Evolutionary conservation across 768 basidiomycete species (phyloP).

Genomic region (Rhodotorula graminis): DNA sequence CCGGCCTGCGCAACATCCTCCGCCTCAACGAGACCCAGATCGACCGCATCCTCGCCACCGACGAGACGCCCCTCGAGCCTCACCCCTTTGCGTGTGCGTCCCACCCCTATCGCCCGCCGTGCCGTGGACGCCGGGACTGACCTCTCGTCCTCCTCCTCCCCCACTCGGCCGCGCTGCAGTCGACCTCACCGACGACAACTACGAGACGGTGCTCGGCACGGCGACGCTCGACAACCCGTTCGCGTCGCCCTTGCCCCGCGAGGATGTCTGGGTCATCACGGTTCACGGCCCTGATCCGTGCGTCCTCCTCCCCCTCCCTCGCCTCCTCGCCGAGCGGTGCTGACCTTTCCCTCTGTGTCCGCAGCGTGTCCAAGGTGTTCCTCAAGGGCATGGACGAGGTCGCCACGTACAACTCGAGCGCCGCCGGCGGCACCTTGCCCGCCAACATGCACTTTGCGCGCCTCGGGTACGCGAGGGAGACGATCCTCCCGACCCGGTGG

Average conservation of each 20-base stretch:
- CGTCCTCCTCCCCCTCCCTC: not conserved
- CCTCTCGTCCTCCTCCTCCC: not conserved
- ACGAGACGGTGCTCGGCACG: constrained; percentile 11
- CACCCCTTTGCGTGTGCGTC: constrained; percentile 24
- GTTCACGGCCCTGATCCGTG: constrained; percentile 30
- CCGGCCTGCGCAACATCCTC: constrained; percentile 11
- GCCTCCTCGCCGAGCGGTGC: not conserved
- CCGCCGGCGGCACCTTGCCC: constrained; percentile 19
- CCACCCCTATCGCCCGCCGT: not conserved
- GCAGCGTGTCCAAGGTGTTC: constrained; percentile 25
- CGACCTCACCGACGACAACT: constrained; percentile 35
- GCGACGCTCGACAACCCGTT: constrained; percentile 25
- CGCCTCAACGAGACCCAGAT: constrained; percentile 32
- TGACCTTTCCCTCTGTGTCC: not conserved
- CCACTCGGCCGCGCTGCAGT: not conserved
- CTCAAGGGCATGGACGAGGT: constrained; percentile 17
- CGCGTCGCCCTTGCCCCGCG: constrained; percentile 1
- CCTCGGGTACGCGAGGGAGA: constrained; percentile 29
- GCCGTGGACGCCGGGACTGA: not conserved
- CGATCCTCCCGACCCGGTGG: constrained; percentile 19
- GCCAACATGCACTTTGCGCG: constrained; percentile 27
- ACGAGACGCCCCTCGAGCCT: not conserved
- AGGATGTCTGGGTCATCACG: constrained; percentile 32
- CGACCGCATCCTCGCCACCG: constrained; percentile 11
- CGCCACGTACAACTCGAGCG: constrained; percentile 18